Evolutionary conservation across 75 land plant species (phyloP).

Genomic region (Sequoiadendron giganteum): DNA sequence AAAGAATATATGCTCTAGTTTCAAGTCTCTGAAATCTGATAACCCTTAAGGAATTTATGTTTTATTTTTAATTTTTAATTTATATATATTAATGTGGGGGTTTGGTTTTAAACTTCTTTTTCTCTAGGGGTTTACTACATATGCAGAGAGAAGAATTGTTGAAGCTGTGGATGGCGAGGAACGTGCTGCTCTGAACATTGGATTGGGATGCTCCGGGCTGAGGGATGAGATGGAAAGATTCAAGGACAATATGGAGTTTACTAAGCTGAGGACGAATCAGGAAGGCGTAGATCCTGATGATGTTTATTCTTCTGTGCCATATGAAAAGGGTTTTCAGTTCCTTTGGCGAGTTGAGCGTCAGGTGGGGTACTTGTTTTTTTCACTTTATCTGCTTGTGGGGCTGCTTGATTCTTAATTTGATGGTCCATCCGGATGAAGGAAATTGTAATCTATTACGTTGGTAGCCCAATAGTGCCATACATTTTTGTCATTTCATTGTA

Average conservation of each 20-base stretch:
- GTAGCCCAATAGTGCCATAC: background rate
- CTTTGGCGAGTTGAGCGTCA: slow-evolving; percentile 82
- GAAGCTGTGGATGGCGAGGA: slow-evolving; percentile 85
- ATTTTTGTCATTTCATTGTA: background rate
- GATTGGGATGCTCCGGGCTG: slow-evolving; percentile 80
- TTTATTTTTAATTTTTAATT: too few relatives aligned
- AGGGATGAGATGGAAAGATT: slow-evolving; percentile 73
- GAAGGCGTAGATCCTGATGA: slow-evolving; percentile 92
- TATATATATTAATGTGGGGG: background rate
- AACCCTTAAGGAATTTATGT: background rate
- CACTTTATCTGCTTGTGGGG: background rate
- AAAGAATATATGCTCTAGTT: background rate
- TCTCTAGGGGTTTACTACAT: slow-evolving; percentile 82
- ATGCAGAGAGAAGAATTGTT: slow-evolving; percentile 89
- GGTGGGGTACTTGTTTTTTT: slow-evolving; percentile 30
- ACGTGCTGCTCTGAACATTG: slow-evolving; percentile 63
- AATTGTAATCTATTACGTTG: background rate
- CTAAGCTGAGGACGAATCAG: slow-evolving; percentile 75
- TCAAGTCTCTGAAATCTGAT: background rate
- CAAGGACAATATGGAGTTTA: slow-evolving; percentile 83
- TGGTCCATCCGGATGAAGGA: too few relatives aligned
- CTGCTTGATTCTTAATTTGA: background rate
- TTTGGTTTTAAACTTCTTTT: background rate
- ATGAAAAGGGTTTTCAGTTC: slow-evolving; percentile 92
- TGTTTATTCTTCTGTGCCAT: slow-evolving; percentile 81